A percentile compares a stretch with the other conserved stretches of the same genome.
Conservation (phyloP, 345 rosid species). For the Nasturtium officinale region DNA sequence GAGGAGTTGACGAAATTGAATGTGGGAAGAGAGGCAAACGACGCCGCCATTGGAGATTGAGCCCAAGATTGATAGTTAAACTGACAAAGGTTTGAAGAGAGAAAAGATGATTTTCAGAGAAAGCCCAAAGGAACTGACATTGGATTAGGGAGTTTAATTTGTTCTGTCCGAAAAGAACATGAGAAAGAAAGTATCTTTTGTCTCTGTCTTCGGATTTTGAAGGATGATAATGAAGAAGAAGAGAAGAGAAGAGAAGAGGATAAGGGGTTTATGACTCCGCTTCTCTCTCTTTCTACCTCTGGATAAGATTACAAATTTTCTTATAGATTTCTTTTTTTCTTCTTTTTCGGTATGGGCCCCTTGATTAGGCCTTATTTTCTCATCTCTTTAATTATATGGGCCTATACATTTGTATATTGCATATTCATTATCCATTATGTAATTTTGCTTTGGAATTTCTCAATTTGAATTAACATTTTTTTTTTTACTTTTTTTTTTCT, state of each 20-base stretch:
- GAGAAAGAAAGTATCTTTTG: not conserved
- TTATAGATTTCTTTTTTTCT: too few species aligned
- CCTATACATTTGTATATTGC: not conserved
- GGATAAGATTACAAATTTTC: slow-evolving; percentile 36
- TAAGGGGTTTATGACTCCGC: slow-evolving; percentile 40
- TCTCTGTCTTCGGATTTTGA: slow-evolving; percentile 5
- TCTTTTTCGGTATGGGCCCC: not conserved
- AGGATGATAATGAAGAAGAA: not conserved
- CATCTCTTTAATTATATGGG: not conserved
- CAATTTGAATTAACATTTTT: too few species aligned
- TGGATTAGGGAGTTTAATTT: slow-evolving; percentile 3
- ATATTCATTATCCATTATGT: too few species aligned
- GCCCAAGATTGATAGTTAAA: not conserved
- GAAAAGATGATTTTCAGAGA: slow-evolving; percentile 12
- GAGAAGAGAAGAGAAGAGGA: slow-evolving; percentile 28
- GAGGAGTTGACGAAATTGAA: slow-evolving; percentile 40
- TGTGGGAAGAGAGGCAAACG: slow-evolving; percentile 46
- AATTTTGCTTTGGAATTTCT: too few species aligned
- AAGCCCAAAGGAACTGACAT: slow-evolving; percentile 27
- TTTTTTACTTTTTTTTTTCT: too few species aligned
- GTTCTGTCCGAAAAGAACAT: slow-evolving; percentile 15
- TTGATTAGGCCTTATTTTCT: not conserved
- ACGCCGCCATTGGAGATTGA: slow-evolving; percentile 34
- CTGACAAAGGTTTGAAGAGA: not conserved
- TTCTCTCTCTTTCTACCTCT: slow-evolving; percentile 1